phyloP scores from a whole-genome alignment of 2,329 filamentous ascomycete genomes.

The Pseudogymnoascus sp. region DNA sequence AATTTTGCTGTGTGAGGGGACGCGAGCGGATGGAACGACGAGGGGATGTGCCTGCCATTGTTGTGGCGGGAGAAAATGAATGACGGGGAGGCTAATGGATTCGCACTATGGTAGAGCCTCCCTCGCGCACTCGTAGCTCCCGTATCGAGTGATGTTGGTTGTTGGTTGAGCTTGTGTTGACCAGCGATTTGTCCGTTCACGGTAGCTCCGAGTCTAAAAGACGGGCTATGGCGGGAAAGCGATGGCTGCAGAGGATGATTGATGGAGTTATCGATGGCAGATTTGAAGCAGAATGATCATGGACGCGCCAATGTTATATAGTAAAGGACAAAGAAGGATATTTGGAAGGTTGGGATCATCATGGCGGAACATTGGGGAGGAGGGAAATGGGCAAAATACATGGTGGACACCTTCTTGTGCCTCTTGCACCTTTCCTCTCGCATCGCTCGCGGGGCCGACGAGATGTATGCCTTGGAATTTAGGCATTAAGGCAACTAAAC shows the following conservation, averaged over 20 bases:
- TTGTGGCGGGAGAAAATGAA: not conserved
- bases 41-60: slow-evolving; percentile 52
- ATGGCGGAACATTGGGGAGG: slow-evolving; percentile 2
- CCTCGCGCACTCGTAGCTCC: not conserved
- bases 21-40: slow-evolving; percentile 89
- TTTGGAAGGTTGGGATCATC: slow-evolving; percentile 1
- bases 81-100: slow-evolving; percentile 5
- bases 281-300: not conserved
- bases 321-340: not conserved
- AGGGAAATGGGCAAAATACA: slow-evolving; percentile 7
- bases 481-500: not conserved
- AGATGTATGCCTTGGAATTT: not conserved
- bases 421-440: slow-evolving; percentile 2
- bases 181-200: slow-evolving; percentile 5
- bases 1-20: slow-evolving; percentile 58
- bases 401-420: slow-evolving; percentile 5
- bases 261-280: not conserved
- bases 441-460: not conserved
- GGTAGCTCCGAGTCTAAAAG: slow-evolving; percentile 7
- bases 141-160: slow-evolving; percentile 6
- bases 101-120: slow-evolving; percentile 1
- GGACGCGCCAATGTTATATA: slow-evolving; percentile 6
- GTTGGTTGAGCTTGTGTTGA: slow-evolving; percentile 9
- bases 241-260: not conserved
- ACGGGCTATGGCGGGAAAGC: not conserved